Percentiles rank a stretch among this genome's conserved stretches.
phyloP scores from a whole-genome alignment of 2,329 filamentous ascomycete species.

The Myriosclerotinia curreyana region DNA sequence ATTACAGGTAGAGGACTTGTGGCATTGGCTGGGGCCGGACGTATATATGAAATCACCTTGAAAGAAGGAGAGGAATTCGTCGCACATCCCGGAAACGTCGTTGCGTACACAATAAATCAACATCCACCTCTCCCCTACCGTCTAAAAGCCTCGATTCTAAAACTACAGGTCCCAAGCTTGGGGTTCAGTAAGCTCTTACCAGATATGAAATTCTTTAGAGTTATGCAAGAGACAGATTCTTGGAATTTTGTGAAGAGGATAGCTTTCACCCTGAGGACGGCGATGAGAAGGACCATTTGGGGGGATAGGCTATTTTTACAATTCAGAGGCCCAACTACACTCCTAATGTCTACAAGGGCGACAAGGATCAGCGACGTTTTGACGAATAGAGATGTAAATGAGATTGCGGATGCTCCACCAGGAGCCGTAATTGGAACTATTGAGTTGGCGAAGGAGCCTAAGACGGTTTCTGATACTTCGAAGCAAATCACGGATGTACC shows the following conservation, averaged over 20 bases:
- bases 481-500: conserved; percentile 41
- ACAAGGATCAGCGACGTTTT: conserved; percentile 75
- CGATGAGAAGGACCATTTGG: conserved; percentile 80
- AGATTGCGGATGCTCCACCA: conserved; percentile 79
- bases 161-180: conserved; percentile 72
- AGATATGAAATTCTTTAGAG: conserved; percentile 68
- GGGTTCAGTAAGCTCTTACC: conserved; percentile 63
- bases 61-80: conserved; percentile 84
- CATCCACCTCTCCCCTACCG: conserved; percentile 79
- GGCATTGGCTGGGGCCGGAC: conserved; percentile 79
- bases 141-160: conserved; percentile 72
- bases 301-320: conserved; percentile 89
- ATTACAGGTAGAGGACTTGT: conserved; percentile 85
- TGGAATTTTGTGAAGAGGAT: conserved; percentile 69
- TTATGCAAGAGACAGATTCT: conserved; percentile 65
- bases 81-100: conserved; percentile 84
- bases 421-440: conserved; percentile 64
- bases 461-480: conserved; percentile 34
- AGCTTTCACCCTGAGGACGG: conserved; percentile 69
- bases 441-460: conserved; percentile 45
- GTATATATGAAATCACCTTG: conserved; percentile 82
- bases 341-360: conserved; percentile 86
- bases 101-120: conserved; percentile 80
- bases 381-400: conserved; percentile 76
- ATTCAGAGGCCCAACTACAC: conserved; percentile 81